phyloP scores from a whole-genome alignment of 208 protist genomes.

The Balamuthia mandrillaris region DNA sequence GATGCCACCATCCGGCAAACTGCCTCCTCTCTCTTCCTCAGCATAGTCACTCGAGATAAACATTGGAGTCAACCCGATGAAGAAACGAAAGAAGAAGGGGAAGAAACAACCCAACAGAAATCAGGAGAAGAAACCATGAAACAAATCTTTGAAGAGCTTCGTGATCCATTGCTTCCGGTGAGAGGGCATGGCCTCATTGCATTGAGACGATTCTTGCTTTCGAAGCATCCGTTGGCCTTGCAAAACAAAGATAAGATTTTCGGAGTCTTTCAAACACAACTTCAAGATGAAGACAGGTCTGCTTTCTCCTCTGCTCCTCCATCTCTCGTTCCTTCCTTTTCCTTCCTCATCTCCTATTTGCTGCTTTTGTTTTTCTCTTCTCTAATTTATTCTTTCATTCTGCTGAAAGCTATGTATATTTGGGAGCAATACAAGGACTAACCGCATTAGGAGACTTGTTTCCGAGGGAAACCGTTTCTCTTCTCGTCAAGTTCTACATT shows the following conservation, averaged over 20 bases:
- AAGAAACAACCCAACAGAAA: too few relatives aligned
- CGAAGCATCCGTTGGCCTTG: background rate
- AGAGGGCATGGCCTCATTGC: background rate
- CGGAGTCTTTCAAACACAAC: slow-evolving; percentile 10
- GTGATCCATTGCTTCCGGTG: slow-evolving; percentile 1
- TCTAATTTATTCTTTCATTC: background rate
- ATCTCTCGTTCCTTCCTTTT: too few relatives aligned
- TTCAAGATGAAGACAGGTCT: background rate
- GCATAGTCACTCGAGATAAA: slow-evolving; percentile 31
- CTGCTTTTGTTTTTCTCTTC: background rate
- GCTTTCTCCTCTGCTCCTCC: background rate
- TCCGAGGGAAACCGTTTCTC: background rate
- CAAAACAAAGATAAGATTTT: background rate
- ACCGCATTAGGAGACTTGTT: slow-evolving; percentile 8
- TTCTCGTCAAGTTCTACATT: background rate
- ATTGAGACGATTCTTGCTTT: background rate
- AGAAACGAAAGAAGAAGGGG: too few relatives aligned
- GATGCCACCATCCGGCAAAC: background rate
- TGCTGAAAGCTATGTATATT: background rate
- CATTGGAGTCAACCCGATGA: too few relatives aligned
- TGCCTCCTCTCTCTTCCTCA: background rate
- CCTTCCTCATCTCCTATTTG: too few relatives aligned
- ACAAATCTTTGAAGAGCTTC: slow-evolving; percentile 1
- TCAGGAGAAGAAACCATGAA: too few relatives aligned
- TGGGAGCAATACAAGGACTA: slow-evolving; percentile 6